Conservation (phyloP, 768 basidiomycete genomes). For the Amanita pseudoporphyria region DNA sequence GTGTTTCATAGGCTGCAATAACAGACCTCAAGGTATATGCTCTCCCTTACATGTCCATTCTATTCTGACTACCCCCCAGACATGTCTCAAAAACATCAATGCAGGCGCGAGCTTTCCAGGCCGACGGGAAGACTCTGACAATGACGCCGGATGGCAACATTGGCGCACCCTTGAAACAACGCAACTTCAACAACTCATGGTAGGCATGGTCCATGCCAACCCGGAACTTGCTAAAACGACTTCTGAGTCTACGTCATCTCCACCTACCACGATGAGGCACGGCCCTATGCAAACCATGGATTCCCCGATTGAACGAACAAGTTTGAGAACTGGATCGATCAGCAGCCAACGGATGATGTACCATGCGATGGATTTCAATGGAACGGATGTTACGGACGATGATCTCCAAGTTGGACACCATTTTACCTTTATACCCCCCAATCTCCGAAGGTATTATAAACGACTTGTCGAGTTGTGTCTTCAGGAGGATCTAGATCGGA, state of each 20-base stretch:
- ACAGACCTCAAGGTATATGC: conserved; percentile 68
- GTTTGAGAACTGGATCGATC: conserved; percentile 50
- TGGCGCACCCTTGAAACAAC: conserved; percentile 80
- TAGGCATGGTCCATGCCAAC: conserved; percentile 77
- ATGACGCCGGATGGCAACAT: conserved; percentile 71
- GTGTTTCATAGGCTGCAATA: conserved; percentile 56
- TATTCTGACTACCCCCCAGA: conserved; percentile 30
- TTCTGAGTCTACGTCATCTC: conserved; percentile 37
- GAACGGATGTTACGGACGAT: conserved; percentile 41
- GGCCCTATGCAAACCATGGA: conserved; percentile 34
- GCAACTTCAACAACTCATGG: conserved; percentile 80
- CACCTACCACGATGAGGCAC: conserved; percentile 40
- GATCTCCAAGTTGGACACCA: conserved; percentile 63
- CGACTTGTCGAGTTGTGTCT: conserved; percentile 79
- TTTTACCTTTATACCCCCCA: conserved; percentile 88
- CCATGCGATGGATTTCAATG: conserved; percentile 14
- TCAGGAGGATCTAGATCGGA: conserved; percentile 75
- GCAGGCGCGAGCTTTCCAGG: conserved; percentile 79
- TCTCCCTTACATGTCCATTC: background rate
- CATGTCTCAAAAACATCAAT: conserved; percentile 86
- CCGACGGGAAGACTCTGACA: conserved; percentile 78
- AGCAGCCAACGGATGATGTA: conserved; percentile 61
- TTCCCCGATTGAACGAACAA: conserved; percentile 16
- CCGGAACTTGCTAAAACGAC: conserved; percentile 81
- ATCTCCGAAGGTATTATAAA: conserved; percentile 78